A percentile compares a stretch with the other conserved stretches of the same genome.
These are phyloP conservation scores for Xylariaceae sp. DNA, from an alignment of 2,329 filamentous ascomycete species.

Conservation along the genomic window DNA sequence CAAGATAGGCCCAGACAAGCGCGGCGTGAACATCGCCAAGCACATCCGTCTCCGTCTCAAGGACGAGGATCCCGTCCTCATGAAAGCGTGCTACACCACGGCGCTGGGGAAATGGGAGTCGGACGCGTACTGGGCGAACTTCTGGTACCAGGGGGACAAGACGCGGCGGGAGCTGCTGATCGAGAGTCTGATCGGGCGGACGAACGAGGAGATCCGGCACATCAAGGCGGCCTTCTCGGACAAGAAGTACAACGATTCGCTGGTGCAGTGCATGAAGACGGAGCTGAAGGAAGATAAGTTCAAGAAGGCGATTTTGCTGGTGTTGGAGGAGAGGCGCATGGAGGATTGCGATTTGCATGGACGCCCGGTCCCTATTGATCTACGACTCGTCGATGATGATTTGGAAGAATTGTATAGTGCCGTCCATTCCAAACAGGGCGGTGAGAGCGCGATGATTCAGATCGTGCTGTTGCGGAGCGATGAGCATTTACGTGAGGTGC, in stretches of 20 bases:
- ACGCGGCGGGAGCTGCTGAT: slow-evolving; percentile 84
- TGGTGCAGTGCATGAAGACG: slow-evolving; percentile 80
- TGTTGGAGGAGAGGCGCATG: slow-evolving; percentile 77
- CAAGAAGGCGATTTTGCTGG: slow-evolving; percentile 77
- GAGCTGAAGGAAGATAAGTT: slow-evolving; percentile 97
- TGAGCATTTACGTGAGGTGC: slow-evolving; percentile 71
- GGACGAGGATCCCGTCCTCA: slow-evolving; percentile 67
- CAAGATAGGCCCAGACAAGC: slow-evolving; percentile 66
- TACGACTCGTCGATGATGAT: slow-evolving; percentile 61
- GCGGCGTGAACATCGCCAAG: slow-evolving; percentile 79
- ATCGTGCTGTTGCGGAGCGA: slow-evolving; percentile 80
- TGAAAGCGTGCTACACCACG: slow-evolving; percentile 86
- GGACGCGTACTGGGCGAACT: slow-evolving; percentile 97
- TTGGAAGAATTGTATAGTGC: slow-evolving; percentile 63
- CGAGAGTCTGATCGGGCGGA: slow-evolving; percentile 84
- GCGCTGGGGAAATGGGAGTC: slow-evolving; percentile 86
- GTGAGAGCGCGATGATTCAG: slow-evolving; percentile 80
- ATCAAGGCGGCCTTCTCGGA: slow-evolving; percentile 90
- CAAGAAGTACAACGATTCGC: slow-evolving; percentile 80
- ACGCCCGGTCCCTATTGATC: slow-evolving; percentile 51
- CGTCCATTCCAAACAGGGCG: slow-evolving; percentile 69
- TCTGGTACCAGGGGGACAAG: slow-evolving; percentile 88
- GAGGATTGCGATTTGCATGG: slow-evolving; percentile 70
- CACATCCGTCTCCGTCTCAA: slow-evolving; percentile 75
- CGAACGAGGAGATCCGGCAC: slow-evolving; percentile 75